Base-by-base conservation (phyloP, 768 basidiomycete genomes). In the Termitomyces sp. region DNA sequence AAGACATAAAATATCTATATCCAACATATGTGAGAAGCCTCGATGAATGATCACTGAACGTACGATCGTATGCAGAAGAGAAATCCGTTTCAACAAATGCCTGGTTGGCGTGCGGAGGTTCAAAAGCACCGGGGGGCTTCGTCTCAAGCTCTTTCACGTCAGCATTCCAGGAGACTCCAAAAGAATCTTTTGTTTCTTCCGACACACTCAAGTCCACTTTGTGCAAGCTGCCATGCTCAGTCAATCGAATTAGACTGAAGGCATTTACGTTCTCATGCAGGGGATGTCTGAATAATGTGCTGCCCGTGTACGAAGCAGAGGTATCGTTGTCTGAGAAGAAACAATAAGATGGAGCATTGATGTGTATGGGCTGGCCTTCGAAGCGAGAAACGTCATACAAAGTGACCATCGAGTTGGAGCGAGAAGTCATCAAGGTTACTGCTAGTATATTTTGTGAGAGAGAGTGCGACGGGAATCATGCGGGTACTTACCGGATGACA, bases 381-480 rank as follows among this genome's bases (percentile, higher is more conserved):
- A 73, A 64, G 30, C 71, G 74, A 37, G 79, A 77, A 24, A 88
- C 80, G 65, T 89, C 85, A 60, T 91, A 92, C 4, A 88, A 65
- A 2, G 86, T 83, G 14, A 87, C 70, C 36, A 91, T 66, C 16
- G 74, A 72, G 61, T 86, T 89, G 55, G 73, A 79, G 3, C 78
- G 79, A 4, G 90, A 89, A 1, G 81, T 82, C 32, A 91, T 68
- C 30, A 88, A 67, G 0, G 86, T 85, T 6, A 82, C 71, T 1
- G 69, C 87, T 89, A 62, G 13, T 46, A 27, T 16, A 49, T 49
- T 36, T 51, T 14, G 50, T 57, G 16, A 18, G 32, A 22, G 20
- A 37, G 12, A n/a, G 18, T 13, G 16, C 5, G 12, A 37, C 27
- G 27, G 18, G 5, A 37, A 36, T 42, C 8, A 33, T 42, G 34